These are phyloP conservation scores for Dentipellis fragilis DNA, from an alignment of 768 basidiomycete species.

Conservation along the genomic window DNA sequence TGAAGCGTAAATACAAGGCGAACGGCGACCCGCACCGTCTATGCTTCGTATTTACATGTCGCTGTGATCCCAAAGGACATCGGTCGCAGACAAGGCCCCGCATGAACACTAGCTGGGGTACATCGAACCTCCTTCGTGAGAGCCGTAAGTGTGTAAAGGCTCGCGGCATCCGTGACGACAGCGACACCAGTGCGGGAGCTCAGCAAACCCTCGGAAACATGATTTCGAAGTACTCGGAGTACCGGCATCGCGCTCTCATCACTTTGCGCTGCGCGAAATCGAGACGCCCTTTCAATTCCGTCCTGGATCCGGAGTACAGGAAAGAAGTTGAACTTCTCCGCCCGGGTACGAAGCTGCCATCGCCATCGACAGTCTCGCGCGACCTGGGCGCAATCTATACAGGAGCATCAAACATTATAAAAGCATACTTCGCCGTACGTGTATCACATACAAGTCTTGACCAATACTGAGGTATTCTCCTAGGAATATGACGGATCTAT, in stretches of 20 bases:
- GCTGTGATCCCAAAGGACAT: neutral
- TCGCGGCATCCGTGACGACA: neutral
- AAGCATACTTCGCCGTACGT: neutral
- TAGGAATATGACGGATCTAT: constrained; percentile 13
- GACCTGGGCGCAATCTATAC: constrained; percentile 11
- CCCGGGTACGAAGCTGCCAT: constrained; percentile 19
- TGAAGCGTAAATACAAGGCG: neutral
- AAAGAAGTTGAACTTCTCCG: constrained; percentile 20
- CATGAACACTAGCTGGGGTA: neutral
- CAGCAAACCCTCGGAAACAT: neutral
- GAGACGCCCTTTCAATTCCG: constrained; percentile 17
- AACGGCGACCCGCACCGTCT: neutral
- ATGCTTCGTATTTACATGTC: neutral
- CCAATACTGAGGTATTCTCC: neutral
- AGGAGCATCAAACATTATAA: neutral
- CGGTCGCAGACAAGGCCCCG: neutral
- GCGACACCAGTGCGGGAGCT: neutral
- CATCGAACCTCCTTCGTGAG: neutral
- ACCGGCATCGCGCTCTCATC: constrained; percentile 11
- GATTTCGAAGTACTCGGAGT: neutral
- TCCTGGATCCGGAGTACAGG: constrained; percentile 17
- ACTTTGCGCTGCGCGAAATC: constrained; percentile 17
- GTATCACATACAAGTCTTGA: too few relatives aligned
- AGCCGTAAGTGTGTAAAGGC: neutral
- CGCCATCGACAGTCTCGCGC: constrained; percentile 16